Evolutionary conservation across 495 filamentous ascomycete genomes (phyloP), one percentile per base, ranked within the genome.

Genomic region (Parachaetomium inaequale): DNA sequence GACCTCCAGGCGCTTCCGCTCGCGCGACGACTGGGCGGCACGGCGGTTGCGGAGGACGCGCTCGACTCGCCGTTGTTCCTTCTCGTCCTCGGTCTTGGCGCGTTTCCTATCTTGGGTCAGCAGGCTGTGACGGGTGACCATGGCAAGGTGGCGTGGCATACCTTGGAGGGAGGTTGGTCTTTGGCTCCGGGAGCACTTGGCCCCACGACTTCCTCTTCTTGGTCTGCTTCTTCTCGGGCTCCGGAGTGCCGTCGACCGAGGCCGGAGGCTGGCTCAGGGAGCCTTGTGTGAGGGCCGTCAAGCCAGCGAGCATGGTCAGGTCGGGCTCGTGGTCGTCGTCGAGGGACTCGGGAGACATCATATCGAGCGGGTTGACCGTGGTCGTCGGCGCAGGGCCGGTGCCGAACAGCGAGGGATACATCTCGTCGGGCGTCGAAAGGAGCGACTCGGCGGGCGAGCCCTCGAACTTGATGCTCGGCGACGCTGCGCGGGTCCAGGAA

Each of bases 191-290:
- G 49, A 98, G 87, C 77, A 95, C 89, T 77, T 98, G 94, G 66
- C 94, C 94, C 94, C 94, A 98, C 61, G 93, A 96, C 81, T 98
- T 98, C 74, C 94, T 83, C 84, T 98, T 98, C 87, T 97, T 98
- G 43, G 81, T 76, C 2, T 87, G 85, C 80, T 90, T 95, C 82
- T 88, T 92, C 67, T 91, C 87, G 10, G 66, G 55, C 23, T 62
- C 61, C 12, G 63, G 62, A 2, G 31, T 67, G 65, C 12, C 68
- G 57, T 40, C 65, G 56, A 38, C 70, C 55, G 53, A 67, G 54
- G 3, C 67, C 19, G 42, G 32, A 1, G 57, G n/a, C 12, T 21
- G 47, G 17, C 28, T 10, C 23, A 56, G 23, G 25, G 58, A 7
- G 12, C n/a, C 21, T 29, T 69, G 59, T 40, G 66, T 34, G 54